phyloP scores from a whole-genome alignment of 1,139 yeast species.

The Taphrina flavorubra region DNA sequence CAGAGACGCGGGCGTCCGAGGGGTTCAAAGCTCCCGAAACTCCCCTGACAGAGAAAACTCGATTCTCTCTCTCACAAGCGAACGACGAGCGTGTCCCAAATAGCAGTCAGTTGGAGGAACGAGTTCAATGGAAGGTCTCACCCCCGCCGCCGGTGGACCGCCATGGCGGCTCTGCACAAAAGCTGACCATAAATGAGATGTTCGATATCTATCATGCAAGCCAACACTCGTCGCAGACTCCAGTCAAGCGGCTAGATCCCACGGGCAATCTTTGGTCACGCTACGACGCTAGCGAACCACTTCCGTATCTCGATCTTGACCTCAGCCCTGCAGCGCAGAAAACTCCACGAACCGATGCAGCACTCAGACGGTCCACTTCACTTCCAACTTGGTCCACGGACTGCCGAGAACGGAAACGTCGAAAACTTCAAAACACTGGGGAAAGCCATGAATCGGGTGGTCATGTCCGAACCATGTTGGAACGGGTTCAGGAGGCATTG shows the following conservation, averaged over 20 bases:
- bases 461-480: conserved; percentile 32
- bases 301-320: conserved; percentile 31
- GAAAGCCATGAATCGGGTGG: not conserved
- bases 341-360: conserved; percentile 22
- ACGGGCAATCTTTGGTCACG: conserved; percentile 37
- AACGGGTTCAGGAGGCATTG: conserved; percentile 25
- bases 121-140: conserved; percentile 28
- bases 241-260: conserved; percentile 26
- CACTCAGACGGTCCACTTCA: conserved; percentile 29
- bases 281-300: conserved; percentile 16
- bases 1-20: not conserved
- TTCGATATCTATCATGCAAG: conserved; percentile 35
- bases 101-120: conserved; percentile 31
- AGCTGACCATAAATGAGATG: conserved; percentile 38
- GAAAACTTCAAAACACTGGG: not conserved
- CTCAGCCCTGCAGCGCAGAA: conserved; percentile 21
- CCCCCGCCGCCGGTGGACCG: conserved; percentile 16
- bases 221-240: conserved; percentile 28
- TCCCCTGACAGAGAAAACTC: not conserved
- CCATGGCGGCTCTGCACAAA: conserved; percentile 24
- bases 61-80: not conserved
- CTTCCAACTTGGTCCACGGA: conserved; percentile 34
- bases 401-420: conserved; percentile 14
- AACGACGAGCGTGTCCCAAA: conserved; percentile 2
- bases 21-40: not conserved